Evolutionary conservation across 2,329 filamentous ascomycete genomes (phyloP).

Genomic region (Hypoxylon sp.): DNA sequence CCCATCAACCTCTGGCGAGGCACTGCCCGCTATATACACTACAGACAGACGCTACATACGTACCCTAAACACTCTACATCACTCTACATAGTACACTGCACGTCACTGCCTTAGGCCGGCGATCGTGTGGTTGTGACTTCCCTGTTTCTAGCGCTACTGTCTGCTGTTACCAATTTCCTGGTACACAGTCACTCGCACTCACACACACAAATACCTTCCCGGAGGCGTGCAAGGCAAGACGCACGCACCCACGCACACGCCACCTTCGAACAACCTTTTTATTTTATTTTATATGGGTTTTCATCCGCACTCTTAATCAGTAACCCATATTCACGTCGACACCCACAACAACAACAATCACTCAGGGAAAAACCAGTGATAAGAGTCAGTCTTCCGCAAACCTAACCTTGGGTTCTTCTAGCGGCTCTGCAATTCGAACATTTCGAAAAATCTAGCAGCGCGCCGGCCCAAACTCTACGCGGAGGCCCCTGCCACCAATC

Average conservation of each 20-base stretch:
- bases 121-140: constrained; percentile 26
- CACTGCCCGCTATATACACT: constrained; percentile 28
- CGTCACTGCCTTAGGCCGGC: constrained; percentile 41
- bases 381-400: constrained; percentile 51
- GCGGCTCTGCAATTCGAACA: constrained; percentile 46
- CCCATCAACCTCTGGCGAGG: constrained; percentile 32
- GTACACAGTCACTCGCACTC: constrained; percentile 6
- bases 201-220: background rate
- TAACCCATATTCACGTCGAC: constrained; percentile 11
- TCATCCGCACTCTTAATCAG: constrained; percentile 18
- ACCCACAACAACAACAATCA: constrained; percentile 16
- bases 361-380: constrained; percentile 39
- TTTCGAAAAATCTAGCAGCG: constrained; percentile 46
- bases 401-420: constrained; percentile 40
- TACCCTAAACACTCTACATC: no score
- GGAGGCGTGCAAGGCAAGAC: constrained; percentile 18
- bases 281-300: constrained; percentile 29
- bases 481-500: constrained; percentile 46
- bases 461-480: constrained; percentile 46
- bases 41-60: constrained; percentile 7
- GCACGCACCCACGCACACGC: constrained; percentile 16
- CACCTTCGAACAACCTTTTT: background rate
- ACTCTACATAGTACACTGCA: constrained; percentile 28
- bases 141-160: constrained; percentile 2
- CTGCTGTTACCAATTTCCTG: constrained; percentile 16